These are phyloP conservation scores for Plasmodium coatneyi DNA, from an alignment of 169 alveolate genomes.

Conservation along the genomic window DNA sequence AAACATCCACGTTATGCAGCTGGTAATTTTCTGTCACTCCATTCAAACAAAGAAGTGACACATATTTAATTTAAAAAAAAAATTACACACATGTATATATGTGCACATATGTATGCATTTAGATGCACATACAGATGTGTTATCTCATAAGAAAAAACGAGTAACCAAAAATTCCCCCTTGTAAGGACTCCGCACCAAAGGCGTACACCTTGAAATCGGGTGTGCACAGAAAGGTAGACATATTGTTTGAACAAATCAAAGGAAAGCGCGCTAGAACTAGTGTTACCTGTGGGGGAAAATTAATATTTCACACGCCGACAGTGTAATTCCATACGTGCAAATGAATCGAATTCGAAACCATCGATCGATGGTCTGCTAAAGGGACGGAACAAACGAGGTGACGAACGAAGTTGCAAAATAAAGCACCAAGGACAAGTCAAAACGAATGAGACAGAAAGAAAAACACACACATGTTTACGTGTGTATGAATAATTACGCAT, in stretches of 20 bases:
- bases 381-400: background rate
- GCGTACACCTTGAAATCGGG: background rate
- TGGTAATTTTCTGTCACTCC: background rate
- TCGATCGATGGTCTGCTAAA: background rate
- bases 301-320: background rate
- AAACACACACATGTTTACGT: background rate
- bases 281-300: background rate
- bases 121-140: background rate
- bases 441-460: conserved; percentile 1
- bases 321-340: background rate
- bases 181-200: background rate
- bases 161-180: background rate
- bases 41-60: background rate
- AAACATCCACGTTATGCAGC: background rate
- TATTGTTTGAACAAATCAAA: background rate
- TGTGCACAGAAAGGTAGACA: background rate
- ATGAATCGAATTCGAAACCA: background rate
- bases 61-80: background rate
- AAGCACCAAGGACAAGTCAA: background rate
- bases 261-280: background rate
- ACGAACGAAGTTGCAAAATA: background rate
- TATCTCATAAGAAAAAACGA: background rate
- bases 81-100: background rate
- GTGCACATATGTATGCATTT: background rate
- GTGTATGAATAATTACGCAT: background rate